Base-by-base conservation (phyloP, 371 early-diverging fungal species). In the Lichtheimia ornata region DNA sequence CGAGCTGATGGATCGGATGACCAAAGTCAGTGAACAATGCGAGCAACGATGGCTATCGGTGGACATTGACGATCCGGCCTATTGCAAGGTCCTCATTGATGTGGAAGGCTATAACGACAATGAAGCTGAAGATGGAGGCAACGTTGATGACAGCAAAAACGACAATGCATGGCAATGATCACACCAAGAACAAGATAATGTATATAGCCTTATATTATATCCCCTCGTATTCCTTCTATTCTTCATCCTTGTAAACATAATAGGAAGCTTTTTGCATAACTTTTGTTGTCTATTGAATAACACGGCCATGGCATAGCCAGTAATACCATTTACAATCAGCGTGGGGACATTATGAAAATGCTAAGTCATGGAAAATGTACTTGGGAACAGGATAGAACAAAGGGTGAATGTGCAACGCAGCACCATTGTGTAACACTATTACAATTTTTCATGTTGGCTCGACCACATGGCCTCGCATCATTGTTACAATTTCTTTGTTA, bases 21-120 rank as follows among this genome's bases (percentile, higher is more conserved):
- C 47, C 2, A 41, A 62, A 12, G 75, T 80, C 1, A 73, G 73
- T 50, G 66, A 71, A 57, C 67, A 71, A n/a, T 74, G 75, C 0
- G 63, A 61, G 0, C 68, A 70, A 50, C 54, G 77, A 35, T 73
- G 77, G 70, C 18, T 76, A n/a, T 73, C 63, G 52, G 65, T 74
- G 0, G 73, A 69, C 20, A 61, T 74, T 50, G 58, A 77, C 41
- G 80, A 80, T 49, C 69, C 73, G 7, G 52, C 65, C 1, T 70
- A 80, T 49, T 28, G 70, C 12, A 80, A 80, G 61, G 73, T 74
- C 1, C 45, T 80, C 0, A 70, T 13, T 56, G 56, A 14, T 2
- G 24, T 55, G 14, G 62, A 62, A 25, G 43, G 35, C 0, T 18
- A 24, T 28, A 35, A 61, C 18, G 53, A 25, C 17, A 22, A 24